These are phyloP conservation scores for Helotiales sp. DNA, from an alignment of 2,329 filamentous ascomycete species.

Conservation along the genomic window DNA sequence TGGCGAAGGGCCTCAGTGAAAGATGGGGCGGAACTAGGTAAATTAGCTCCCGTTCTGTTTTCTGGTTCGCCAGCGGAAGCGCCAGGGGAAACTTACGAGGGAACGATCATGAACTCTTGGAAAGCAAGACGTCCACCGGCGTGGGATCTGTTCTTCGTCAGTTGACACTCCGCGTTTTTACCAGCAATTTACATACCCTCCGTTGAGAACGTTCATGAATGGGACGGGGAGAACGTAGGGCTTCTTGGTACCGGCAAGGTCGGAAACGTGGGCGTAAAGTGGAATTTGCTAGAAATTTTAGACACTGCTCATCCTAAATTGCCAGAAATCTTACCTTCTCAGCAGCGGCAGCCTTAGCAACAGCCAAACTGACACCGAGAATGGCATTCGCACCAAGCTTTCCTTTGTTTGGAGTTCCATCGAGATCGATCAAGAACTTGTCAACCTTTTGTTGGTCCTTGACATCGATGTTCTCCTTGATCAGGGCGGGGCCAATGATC, in stretches of 20 bases:
- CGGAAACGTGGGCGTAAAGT: constrained; percentile 86
- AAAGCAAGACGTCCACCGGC: constrained; percentile 94
- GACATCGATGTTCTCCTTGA: constrained; percentile 82
- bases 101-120: constrained; percentile 97
- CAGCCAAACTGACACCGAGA: constrained; percentile 80
- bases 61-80: neutral
- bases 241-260: constrained; percentile 89
- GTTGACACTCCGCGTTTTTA: neutral
- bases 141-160: constrained; percentile 70
- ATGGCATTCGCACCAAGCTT: constrained; percentile 90
- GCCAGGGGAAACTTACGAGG: constrained; percentile 60
- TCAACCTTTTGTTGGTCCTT: constrained; percentile 87
- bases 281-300: constrained; percentile 65
- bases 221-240: constrained; percentile 88
- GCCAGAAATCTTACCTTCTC: constrained; percentile 67
- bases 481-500: constrained; percentile 78
- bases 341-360: constrained; percentile 87
- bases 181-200: constrained; percentile 49
- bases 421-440: constrained; percentile 83
- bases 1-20: constrained; percentile 97
- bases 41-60: constrained; percentile 17
- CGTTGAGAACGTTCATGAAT: constrained; percentile 94
- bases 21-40: constrained; percentile 72
- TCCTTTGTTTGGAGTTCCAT: constrained; percentile 85
- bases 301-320: neutral